These are phyloP conservation scores for Zancudomyces culisetae DNA, from an alignment of 371 early-diverging fungal species.

Conservation along the genomic window DNA sequence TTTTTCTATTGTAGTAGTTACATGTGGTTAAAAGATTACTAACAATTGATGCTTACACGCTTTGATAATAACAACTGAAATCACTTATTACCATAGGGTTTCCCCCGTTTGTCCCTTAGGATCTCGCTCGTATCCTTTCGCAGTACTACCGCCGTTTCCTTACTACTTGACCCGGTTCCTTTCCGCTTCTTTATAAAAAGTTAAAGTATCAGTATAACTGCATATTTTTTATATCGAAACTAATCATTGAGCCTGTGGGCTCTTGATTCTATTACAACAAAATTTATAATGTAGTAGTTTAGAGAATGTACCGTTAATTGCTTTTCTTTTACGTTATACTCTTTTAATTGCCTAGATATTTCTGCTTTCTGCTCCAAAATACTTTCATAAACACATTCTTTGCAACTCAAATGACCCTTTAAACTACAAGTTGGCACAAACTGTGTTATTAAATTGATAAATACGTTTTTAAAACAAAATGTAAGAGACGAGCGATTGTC, in stretches of 20 bases:
- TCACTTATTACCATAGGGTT: slow-evolving; percentile 1
- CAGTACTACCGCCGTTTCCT: background rate
- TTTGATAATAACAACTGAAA: background rate
- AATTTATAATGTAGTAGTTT: too few relatives aligned
- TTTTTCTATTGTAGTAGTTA: too few relatives aligned
- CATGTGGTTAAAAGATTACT: too few relatives aligned
- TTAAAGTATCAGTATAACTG: background rate
- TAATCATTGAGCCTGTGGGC: too few relatives aligned
- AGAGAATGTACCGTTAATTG: background rate
- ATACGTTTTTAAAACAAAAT: background rate
- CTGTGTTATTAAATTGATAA: slow-evolving; percentile 1
- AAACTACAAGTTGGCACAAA: slow-evolving; percentile 13
- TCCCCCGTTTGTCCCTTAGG: too few relatives aligned
- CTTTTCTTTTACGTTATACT: slow-evolving; percentile 6
- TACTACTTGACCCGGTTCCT: background rate
- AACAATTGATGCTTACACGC: too few relatives aligned
- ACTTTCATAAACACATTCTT: slow-evolving; percentile 74
- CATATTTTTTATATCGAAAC: background rate
- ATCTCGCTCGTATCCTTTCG: too few relatives aligned
- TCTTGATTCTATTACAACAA: too few relatives aligned
- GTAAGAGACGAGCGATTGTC: background rate
- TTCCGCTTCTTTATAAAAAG: background rate
- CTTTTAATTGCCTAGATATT: slow-evolving; percentile 36
- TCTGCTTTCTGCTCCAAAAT: slow-evolving; percentile 72
- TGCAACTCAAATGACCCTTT: slow-evolving; percentile 68